A percentile compares a stretch with the other conserved stretches of the same genome.
These are phyloP conservation scores for Geosiphon pyriformis DNA, from an alignment of 192 early-diverging fungal genomes.

Conservation along the genomic window DNA sequence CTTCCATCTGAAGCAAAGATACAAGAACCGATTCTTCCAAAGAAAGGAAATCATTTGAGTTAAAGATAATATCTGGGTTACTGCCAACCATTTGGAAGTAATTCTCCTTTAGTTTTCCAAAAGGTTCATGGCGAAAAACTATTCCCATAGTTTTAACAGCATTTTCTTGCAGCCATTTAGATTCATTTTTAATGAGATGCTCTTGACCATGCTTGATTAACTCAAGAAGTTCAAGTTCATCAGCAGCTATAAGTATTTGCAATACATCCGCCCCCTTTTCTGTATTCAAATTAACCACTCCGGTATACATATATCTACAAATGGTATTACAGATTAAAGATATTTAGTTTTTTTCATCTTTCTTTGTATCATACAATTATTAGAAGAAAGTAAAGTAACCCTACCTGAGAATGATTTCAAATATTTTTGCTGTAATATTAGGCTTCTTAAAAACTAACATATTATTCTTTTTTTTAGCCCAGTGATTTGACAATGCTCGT, in stretches of 20 bases:
- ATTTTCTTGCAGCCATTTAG: background rate
- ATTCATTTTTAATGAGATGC: background rate
- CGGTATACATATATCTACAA: constrained; percentile 24
- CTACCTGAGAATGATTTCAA: constrained; percentile 14
- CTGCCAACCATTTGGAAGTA: background rate
- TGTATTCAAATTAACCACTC: constrained; percentile 4
- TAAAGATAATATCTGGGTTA: background rate
- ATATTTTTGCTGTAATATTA: too few species aligned
- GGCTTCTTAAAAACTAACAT: too few species aligned
- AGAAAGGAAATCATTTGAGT: background rate
- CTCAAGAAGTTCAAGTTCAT: constrained; percentile 22
- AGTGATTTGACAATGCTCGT: too few species aligned
- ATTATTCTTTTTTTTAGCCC: too few species aligned
- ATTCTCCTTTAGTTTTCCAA: background rate
- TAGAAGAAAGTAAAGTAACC: background rate
- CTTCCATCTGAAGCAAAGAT: background rate
- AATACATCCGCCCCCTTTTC: constrained; percentile 8
- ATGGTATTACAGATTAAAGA: background rate
- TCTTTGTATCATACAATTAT: background rate
- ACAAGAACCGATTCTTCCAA: background rate
- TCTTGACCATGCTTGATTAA: constrained; percentile 11
- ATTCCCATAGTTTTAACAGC: background rate
- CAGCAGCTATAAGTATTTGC: constrained; percentile 8
- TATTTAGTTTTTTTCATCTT: background rate
- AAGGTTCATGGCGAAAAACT: background rate